Evolutionary conservation across 805 yeast species (phyloP).

Genomic region (Pichia heedii): DNA sequence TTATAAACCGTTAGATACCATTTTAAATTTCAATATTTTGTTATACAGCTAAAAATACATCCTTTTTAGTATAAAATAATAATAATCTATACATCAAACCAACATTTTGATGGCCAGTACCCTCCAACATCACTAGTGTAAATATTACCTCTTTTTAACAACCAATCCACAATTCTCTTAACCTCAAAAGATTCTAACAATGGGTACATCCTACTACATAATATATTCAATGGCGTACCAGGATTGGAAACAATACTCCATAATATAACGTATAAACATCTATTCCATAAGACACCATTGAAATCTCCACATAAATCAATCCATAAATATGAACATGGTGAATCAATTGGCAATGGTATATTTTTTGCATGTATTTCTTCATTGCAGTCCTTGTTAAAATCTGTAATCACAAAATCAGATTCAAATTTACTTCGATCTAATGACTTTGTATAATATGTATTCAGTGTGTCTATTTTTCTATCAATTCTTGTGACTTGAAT

Average conservation of each 20-base stretch:
- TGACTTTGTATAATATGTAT: constrained; percentile 67
- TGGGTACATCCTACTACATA: constrained; percentile 18
- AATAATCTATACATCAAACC: constrained; percentile 31
- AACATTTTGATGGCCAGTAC: constrained; percentile 34
- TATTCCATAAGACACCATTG: constrained; percentile 52
- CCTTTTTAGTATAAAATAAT: neutral
- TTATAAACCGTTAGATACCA: neutral
- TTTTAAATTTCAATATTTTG: neutral
- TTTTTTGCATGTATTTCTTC: constrained; percentile 8
- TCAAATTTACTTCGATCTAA: constrained; percentile 60
- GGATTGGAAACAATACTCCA: constrained; percentile 44
- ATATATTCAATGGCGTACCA: constrained; percentile 33
- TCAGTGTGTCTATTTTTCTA: constrained; percentile 36
- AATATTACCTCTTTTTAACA: constrained; percentile 33
- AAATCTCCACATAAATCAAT: constrained; percentile 55
- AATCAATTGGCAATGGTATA: constrained; percentile 46
- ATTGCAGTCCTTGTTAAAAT: constrained; percentile 7
- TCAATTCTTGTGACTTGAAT: constrained; percentile 46
- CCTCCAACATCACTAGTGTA: constrained; percentile 29
- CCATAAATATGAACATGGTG: constrained; percentile 66
- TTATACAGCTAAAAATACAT: constrained; percentile 3
- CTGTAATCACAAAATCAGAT: constrained; percentile 47
- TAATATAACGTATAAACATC: constrained; percentile 39
- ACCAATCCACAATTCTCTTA: constrained; percentile 34
- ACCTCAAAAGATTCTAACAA: constrained; percentile 33